These are phyloP conservation scores for Plenodomus tracheiphilus DNA, from an alignment of 2,329 filamentous ascomycete genomes.

Conservation along the genomic window DNA sequence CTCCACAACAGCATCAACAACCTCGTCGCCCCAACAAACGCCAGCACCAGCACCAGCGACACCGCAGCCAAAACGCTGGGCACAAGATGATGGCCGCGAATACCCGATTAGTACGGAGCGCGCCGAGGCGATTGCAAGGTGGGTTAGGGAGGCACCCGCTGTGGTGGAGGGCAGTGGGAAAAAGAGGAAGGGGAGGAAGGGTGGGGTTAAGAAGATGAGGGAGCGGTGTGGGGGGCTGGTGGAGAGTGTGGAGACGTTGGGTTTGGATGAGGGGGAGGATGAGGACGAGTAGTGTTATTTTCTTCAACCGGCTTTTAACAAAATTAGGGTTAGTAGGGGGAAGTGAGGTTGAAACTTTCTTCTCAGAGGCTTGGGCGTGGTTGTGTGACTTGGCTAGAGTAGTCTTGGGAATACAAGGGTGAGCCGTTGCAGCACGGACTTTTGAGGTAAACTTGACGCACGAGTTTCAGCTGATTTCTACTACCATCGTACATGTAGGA, in stretches of 20 bases:
- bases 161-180: constrained; percentile 37
- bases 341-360: too few species aligned
- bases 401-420: too few species aligned
- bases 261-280: constrained; percentile 19
- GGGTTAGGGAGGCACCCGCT: constrained; percentile 62
- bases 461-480: too few species aligned
- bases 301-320: too few species aligned
- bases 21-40: background rate
- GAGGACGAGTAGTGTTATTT: background rate
- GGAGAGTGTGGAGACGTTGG: constrained; percentile 24
- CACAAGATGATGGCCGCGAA: constrained; percentile 67
- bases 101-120: constrained; percentile 72
- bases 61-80: constrained; percentile 55
- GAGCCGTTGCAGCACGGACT: too few species aligned
- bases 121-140: constrained; percentile 68
- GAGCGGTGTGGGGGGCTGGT: constrained; percentile 14
- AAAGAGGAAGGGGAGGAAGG: constrained; percentile 42
- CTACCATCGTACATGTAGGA: too few species aligned
- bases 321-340: too few species aligned
- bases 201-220: constrained; percentile 23
- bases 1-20: background rate
- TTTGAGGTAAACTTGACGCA: too few species aligned
- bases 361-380: too few species aligned
- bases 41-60: constrained; percentile 3
- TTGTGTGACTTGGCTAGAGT: too few species aligned